Conservation (phyloP, 129 eudicot genomes). For the Dittrichia graveolens region DNA sequence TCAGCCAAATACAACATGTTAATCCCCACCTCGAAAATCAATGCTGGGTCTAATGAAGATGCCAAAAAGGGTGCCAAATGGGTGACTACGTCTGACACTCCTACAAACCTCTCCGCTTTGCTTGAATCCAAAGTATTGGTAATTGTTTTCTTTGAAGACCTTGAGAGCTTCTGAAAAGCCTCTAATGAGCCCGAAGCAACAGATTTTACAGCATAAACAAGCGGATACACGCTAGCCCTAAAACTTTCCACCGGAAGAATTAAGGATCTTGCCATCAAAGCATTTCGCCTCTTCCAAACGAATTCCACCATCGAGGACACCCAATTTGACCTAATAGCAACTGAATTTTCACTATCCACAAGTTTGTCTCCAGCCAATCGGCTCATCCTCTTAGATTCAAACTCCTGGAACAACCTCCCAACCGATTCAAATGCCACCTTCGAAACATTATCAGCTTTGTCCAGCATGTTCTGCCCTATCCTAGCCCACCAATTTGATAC, state of each 20-base stretch:
- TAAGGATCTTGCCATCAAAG: constrained; percentile 74
- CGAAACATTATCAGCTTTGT: constrained; percentile 70
- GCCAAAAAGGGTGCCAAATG: constrained; percentile 91
- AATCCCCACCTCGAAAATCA: constrained; percentile 93
- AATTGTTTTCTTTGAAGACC: constrained; percentile 51
- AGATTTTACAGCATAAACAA: constrained; percentile 88
- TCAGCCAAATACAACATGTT: constrained; percentile 98
- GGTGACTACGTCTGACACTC: constrained; percentile 92
- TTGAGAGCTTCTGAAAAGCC: constrained; percentile 76
- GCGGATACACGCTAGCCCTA: constrained; percentile 76
- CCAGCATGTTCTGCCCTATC: constrained; percentile 88
- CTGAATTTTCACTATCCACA: constrained; percentile 91
- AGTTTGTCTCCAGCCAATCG: constrained; percentile 94
- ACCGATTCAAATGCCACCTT: constrained; percentile 91
- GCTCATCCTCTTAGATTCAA: constrained; percentile 88
- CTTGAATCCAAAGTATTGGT: constrained; percentile 44
- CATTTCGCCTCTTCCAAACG: constrained; percentile 77
- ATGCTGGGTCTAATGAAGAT: constrained; percentile 88
- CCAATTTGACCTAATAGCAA: constrained; percentile 95
- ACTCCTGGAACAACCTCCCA: constrained; percentile 94
- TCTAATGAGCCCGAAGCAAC: constrained; percentile 91
- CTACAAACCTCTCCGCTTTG: constrained; percentile 81
- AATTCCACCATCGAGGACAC: constrained; percentile 86
- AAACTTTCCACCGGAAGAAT: constrained; percentile 89
- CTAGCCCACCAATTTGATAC: constrained; percentile 91